phyloP scores from a whole-genome alignment of 1,284 basidiomycete genomes.

The Marasmius oreades region DNA sequence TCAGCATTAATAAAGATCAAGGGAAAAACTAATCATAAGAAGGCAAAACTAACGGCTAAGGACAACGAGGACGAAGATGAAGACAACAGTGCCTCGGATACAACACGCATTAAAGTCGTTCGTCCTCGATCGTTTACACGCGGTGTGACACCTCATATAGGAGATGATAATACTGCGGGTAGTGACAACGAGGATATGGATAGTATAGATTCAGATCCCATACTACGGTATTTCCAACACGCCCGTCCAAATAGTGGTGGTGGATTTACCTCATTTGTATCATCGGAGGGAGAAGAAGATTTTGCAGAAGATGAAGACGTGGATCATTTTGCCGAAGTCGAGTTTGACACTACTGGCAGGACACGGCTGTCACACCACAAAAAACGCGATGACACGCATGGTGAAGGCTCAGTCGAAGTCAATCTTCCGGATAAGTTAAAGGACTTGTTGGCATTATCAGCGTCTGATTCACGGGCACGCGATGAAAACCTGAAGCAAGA shows the following conservation, averaged over 20 bases:
- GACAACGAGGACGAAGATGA: constrained; percentile 33
- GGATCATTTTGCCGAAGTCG: background rate
- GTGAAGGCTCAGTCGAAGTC: constrained; percentile 41
- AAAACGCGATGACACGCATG: constrained; percentile 14
- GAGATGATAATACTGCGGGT: background rate
- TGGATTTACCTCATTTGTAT: constrained; percentile 4
- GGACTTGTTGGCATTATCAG: constrained; percentile 57
- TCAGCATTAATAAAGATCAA: constrained; percentile 31
- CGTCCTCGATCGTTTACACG: constrained; percentile 3
- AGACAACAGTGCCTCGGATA: constrained; percentile 25
- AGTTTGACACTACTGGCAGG: background rate
- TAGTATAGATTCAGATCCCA: constrained; percentile 38
- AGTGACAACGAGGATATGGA: constrained; percentile 12
- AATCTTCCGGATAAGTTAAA: constrained; percentile 64
- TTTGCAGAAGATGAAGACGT: background rate
- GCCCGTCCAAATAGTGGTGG: constrained; percentile 21
- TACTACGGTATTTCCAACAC: constrained; percentile 33
- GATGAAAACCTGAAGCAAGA: constrained; percentile 41
- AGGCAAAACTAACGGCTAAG: constrained; percentile 28
- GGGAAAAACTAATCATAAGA: constrained; percentile 39
- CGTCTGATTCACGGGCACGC: constrained; percentile 33
- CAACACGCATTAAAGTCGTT: constrained; percentile 24
- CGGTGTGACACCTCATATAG: background rate
- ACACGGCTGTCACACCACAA: background rate
- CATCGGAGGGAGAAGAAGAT: background rate